A percentile compares a stretch with the other conserved stretches of the same genome.
phyloP scores from a whole-genome alignment of 257 asterid species.

The Lantana camara region DNA sequence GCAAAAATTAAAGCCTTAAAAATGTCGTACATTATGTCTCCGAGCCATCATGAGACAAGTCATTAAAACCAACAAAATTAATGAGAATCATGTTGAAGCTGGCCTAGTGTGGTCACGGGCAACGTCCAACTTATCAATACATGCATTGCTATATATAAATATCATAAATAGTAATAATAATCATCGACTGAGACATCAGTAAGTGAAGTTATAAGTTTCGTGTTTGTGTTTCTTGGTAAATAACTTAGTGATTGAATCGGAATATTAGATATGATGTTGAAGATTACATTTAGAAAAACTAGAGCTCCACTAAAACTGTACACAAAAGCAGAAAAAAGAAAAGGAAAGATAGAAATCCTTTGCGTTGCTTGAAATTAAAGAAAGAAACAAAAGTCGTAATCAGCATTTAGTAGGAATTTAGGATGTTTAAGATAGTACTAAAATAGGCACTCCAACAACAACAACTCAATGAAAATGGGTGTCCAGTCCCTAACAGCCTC shows the following conservation, averaged over 20 bases:
- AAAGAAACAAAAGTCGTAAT: conserved; percentile 13
- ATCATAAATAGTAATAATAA: no score
- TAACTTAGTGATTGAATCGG: no score
- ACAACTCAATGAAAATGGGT: neutral
- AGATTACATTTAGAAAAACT: neutral
- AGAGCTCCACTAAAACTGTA: conserved; percentile 1
- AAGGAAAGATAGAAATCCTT: neutral
- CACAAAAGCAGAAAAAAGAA: neutral
- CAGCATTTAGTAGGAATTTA: neutral
- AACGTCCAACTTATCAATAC: no score
- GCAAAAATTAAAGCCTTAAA: neutral
- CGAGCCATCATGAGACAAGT: neutral
- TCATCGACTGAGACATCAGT: no score
- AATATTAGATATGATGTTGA: no score
- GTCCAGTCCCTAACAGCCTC: conserved; percentile 7
- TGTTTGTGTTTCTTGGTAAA: no score
- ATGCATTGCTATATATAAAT: no score
- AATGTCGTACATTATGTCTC: neutral
- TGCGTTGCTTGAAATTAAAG: conserved; percentile 29
- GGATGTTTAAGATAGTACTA: neutral
- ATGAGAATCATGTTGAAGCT: neutral
- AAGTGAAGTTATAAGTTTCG: no score
- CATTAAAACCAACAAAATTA: no score
- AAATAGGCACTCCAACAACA: neutral
- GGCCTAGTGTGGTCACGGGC: no score